Conservation (phyloP, 352 stramenopile genomes). For the Globisporangium mamillatum region DNA sequence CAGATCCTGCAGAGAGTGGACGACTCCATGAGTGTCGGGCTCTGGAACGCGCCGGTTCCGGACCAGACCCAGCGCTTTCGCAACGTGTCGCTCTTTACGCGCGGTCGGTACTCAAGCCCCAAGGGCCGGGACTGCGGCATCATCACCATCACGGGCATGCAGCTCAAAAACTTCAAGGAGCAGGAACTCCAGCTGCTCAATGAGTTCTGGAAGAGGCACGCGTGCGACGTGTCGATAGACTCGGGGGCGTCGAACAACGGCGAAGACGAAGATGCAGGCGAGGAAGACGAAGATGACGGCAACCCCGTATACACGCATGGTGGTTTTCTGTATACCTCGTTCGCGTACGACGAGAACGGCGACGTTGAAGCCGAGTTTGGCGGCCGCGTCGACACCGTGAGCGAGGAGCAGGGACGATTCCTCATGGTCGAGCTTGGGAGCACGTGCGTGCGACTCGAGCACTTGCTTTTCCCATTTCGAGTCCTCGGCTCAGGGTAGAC, state of each 20-base stretch:
- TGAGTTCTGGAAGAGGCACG: constrained; percentile 4
- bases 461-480: constrained; percentile 5
- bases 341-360: background rate
- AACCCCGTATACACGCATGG: constrained; percentile 8
- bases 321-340: constrained; percentile 10
- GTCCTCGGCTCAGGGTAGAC: constrained; percentile 1
- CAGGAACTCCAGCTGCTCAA: constrained; percentile 5
- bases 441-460: constrained; percentile 7
- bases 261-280: background rate
- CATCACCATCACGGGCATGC: constrained; percentile 4
- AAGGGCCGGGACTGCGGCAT: background rate
- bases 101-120: constrained; percentile 1
- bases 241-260: background rate
- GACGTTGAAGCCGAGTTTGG: constrained; percentile 9
- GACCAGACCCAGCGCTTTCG: constrained; percentile 8
- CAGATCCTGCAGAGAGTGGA: constrained; percentile 7
- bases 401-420: constrained; percentile 11
- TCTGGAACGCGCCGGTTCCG: constrained; percentile 5
- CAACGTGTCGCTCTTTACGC: constrained; percentile 13
- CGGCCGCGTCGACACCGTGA: constrained; percentile 1
- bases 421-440: constrained; percentile 12
- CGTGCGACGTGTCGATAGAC: background rate
- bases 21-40: constrained; percentile 1
- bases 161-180: constrained; percentile 11
- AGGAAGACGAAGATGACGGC: background rate